Evolutionary conservation across 257 asterid species (phyloP), one percentile per base, ranked within the genome.

Genomic region (Plectranthus barbatus): DNA sequence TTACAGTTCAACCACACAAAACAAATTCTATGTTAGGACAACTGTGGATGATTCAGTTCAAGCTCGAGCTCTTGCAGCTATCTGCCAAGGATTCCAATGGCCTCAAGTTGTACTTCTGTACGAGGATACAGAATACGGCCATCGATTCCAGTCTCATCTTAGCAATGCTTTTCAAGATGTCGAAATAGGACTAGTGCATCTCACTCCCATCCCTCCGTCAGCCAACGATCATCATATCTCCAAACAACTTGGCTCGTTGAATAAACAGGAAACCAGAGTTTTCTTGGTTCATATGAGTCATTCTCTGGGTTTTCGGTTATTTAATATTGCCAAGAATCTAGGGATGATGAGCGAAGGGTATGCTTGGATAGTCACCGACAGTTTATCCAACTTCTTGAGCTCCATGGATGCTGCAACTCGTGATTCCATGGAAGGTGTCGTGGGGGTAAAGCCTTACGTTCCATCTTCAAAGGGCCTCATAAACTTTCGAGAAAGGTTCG

Each of bases 401-500:
- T 66, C 79, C 23, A 44, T 71, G 56, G 77, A 73, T 56, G 65
- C 70, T 6, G 12, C 14, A 0, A 61, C 66, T 3, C 73, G 76
- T 20, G 80, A 77, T 50, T 74, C 86, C 0, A 82, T 84, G 87
- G 83, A 86, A 33, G 90, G 95, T 24, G 86, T 82, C 48, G 9
- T 86, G 37, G 95, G 86, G 8, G n/a, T 86, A 29, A 76, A 82
- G 80, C 84, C 89, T 7, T 56, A 74, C 33, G 62, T 80, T 0
- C 31, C 74, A 0, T n/a, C 21, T 2, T 80, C 95, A 0, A 45
- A 69, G 18, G 52, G 71, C 11, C 71, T 70, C 0, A 42, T 37
- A 7, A 68, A 15, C 18, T 84, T 86, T 58, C 52, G 40, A 49
- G 72, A 57, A 63, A 74, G 80, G 55, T 86, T 86, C 87, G 79